Base-by-base conservation (phyloP, 2,329 filamentous ascomycete genomes). In the Tolypocladium inflatum region DNA sequence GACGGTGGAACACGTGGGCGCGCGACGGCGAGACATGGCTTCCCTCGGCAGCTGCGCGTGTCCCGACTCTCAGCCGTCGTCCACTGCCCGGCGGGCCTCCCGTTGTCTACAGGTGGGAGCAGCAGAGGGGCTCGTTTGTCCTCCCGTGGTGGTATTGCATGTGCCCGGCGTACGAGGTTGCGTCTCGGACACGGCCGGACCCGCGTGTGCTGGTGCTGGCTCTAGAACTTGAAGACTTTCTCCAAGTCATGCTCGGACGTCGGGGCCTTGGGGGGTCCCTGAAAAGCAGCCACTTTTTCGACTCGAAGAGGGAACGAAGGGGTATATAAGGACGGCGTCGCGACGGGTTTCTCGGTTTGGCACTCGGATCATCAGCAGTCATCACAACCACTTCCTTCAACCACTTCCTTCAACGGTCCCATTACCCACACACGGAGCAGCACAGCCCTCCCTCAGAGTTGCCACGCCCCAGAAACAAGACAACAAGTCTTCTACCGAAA, bases 81-180 rank as follows among this genome's bases (percentile, higher is more conserved):
- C 30, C 30, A 33, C 37, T n/a, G 37, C 2, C 37, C 15, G 13
- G 8, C 37, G 37, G 15, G 15, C 37, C 37, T 38, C 37, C 1
- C 37, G 37, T 17, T 7, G 37, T 17, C 15, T 38, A 38, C 37
- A 13, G 37, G 13, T 17, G 26, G 17, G 17, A n/a, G 17, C 26
- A 10, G 17, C 26, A n/a, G 17, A 33, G 30, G 23, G 35, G 55
- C 21, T 50, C 35, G 15, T 41, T 21, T 50, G 35, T 33, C 33
- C 33, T 48, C n/a, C 11, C 13, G 39, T 54, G 45, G 57, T 55
- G 55, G 37, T n/a, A 56, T 38, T 50, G 57, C 42, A 56, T 50
- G 17, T 54, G 38, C 10, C 56, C 59, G 54, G 33, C 61, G 58
- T 58, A 58, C 55, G 50, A 56, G 45, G 48, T 51, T n/a, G 30